These are phyloP conservation scores for Chaetothyriales sp. DNA, from an alignment of 2,329 filamentous ascomycete genomes.

Conservation along the genomic window DNA sequence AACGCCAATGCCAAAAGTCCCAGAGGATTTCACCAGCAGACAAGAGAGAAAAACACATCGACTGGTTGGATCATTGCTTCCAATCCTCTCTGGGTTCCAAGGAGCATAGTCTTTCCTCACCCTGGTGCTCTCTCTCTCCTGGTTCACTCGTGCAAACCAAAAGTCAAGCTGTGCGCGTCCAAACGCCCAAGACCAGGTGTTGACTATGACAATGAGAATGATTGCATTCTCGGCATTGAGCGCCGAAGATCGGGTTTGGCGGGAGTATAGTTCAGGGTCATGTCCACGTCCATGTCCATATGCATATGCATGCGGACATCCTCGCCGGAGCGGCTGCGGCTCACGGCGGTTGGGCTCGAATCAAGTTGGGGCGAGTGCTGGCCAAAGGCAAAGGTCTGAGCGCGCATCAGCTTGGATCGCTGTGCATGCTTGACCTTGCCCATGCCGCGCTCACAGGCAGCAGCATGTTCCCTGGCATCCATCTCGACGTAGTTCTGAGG, in stretches of 20 bases:
- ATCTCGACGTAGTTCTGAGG: conserved; percentile 96
- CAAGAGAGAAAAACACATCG: background rate
- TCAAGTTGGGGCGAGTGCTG: conserved; percentile 48
- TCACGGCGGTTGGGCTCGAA: conserved; percentile 44
- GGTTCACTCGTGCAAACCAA: background rate
- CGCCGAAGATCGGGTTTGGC: conserved; percentile 1
- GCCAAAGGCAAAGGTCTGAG: conserved; percentile 91
- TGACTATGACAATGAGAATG: background rate
- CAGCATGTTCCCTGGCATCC: conserved; percentile 79
- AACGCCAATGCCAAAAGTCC: background rate
- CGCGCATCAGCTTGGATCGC: conserved; percentile 67
- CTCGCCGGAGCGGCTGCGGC: conserved; percentile 19
- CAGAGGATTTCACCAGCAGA: background rate
- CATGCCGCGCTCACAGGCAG: conserved; percentile 86
- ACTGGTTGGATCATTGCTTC: background rate
- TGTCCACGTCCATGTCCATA: conserved; percentile 15
- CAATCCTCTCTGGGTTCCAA: background rate
- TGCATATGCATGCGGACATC: background rate
- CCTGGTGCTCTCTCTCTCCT: background rate
- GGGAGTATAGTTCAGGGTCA: conserved; percentile 14
- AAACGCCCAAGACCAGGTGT: background rate
- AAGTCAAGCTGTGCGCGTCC: background rate
- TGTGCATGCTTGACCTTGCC: conserved; percentile 63
- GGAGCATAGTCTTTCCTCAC: background rate
- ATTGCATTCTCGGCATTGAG: background rate